These are phyloP conservation scores for Epichloe amarillans DNA, from an alignment of 2,329 filamentous ascomycete genomes.

Conservation along the genomic window DNA sequence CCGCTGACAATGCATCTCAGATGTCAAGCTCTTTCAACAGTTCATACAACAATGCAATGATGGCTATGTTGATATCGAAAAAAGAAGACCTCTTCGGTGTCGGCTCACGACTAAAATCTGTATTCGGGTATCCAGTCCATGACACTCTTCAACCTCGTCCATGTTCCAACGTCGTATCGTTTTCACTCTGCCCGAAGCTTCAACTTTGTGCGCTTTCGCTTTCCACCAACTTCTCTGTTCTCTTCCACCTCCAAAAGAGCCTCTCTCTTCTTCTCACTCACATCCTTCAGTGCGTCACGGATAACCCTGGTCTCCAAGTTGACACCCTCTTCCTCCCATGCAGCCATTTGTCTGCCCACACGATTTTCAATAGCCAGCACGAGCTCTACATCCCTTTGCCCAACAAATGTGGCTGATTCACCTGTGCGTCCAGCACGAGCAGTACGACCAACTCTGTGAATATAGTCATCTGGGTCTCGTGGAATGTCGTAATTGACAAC, in stretches of 20 bases:
- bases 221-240: conserved; percentile 81
- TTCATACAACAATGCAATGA: no score
- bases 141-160: background rate
- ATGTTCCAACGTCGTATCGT: no score
- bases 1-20: no score
- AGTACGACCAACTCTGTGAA: conserved; percentile 90
- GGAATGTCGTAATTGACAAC: conserved; percentile 96
- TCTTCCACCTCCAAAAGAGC: conserved; percentile 86
- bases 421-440: conserved; percentile 80
- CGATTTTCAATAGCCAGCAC: conserved; percentile 81
- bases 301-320: conserved; percentile 87
- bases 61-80: no score
- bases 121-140: background rate
- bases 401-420: conserved; percentile 75
- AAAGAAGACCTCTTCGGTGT: no score
- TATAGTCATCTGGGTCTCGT: conserved; percentile 92
- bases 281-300: conserved; percentile 71
- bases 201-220: conserved; percentile 50
- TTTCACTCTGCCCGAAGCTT: conserved; percentile 31
- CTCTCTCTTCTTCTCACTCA: conserved; percentile 92
- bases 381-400: conserved; percentile 82
- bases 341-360: conserved; percentile 66
- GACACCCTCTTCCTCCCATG: conserved; percentile 81
- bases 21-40: no score
- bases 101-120: no score